Evolutionary conservation across 257 asterid species (phyloP), one percentile per base, ranked within the genome.

Genomic region (Echites panduratus): DNA sequence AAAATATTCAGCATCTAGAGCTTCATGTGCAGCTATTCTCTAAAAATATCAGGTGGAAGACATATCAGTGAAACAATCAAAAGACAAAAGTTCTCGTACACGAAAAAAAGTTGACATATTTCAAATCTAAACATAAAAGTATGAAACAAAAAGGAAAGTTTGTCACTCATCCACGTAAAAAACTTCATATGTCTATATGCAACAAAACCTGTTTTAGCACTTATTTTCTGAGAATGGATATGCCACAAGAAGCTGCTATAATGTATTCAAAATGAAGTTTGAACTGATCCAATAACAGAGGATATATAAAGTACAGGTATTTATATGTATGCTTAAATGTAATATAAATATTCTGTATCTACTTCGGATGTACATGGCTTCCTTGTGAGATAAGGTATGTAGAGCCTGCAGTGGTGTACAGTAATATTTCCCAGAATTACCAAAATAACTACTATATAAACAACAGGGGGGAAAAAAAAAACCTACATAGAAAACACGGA

Each of bases 11-110:
- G 95, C 97, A 84, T 90, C 95, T 72, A 95, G 85, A 71, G 99
- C 99, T 81, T 90, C 98, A 84, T 89, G 87, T 20, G 97, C 99
- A 75, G 92, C 74, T 73, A 94, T 88, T 81, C 97, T 91, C 99
- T 94, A 52, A 72, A 17, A 78, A 75, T 56, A 68, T 45, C 73
- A 85, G 69, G 73, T 70, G 45, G 52, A 79, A 27, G 49, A 63
- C 43, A 75, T 24, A 41, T 35, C 41, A 65, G 43, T 3, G 4
- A 50, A 53, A 43, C 7, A 22, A 29, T 26, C 70, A 44, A 27
- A 45, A 16, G 16, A 61, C 26, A 49, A 5, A 68, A 58, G 26
- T 41, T 41, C 26, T 13, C 1, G 16, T 19, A 72, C 49, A 68
- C 24, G 22, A 47, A 9, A 68, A 63, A 14, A 29, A 22, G 0